Conservation (phyloP, 495 filamentous ascomycete genomes). For the Aspergillus sclerotiicarbonarius region DNA sequence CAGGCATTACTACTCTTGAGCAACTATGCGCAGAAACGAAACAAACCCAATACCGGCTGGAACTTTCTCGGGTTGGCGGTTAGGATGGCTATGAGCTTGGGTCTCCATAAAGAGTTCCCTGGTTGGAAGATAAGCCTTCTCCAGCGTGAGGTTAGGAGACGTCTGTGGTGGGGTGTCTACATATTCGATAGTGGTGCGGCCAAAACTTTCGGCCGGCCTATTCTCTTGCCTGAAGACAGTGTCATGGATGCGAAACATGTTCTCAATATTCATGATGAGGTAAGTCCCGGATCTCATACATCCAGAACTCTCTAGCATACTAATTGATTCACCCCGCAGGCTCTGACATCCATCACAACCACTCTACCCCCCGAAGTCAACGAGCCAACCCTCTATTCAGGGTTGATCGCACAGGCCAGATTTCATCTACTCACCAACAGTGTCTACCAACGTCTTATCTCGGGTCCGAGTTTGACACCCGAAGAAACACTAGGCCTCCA, state of each 20-base stretch:
- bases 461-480: slow-evolving; percentile 46
- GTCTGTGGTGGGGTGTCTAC: slow-evolving; percentile 49
- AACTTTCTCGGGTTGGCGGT: slow-evolving; percentile 53
- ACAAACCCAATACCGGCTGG: slow-evolving; percentile 57
- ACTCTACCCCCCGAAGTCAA: slow-evolving; percentile 40
- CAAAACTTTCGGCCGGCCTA: slow-evolving; percentile 48
- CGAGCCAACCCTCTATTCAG: slow-evolving; percentile 49
- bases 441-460: slow-evolving; percentile 52
- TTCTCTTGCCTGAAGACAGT: slow-evolving; percentile 45
- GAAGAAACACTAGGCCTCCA: slow-evolving; percentile 47
- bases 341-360: slow-evolving; percentile 42
- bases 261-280: slow-evolving; percentile 50
- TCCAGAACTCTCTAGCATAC: not conserved
- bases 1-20: slow-evolving; percentile 52
- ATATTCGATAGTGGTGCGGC: slow-evolving; percentile 50
- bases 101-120: slow-evolving; percentile 55
- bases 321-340: slow-evolving; percentile 19
- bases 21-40: slow-evolving; percentile 55
- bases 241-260: slow-evolving; percentile 49
- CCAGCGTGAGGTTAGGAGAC: slow-evolving; percentile 44
- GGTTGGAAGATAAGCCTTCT: slow-evolving; percentile 54
- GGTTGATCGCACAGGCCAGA: slow-evolving; percentile 45
- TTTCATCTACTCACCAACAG: slow-evolving; percentile 51
- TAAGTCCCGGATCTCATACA: slow-evolving; percentile 12
- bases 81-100: slow-evolving; percentile 53